Conservation (phyloP, 1,139 yeast species). For the Entelexis paramagnoliae region DNA sequence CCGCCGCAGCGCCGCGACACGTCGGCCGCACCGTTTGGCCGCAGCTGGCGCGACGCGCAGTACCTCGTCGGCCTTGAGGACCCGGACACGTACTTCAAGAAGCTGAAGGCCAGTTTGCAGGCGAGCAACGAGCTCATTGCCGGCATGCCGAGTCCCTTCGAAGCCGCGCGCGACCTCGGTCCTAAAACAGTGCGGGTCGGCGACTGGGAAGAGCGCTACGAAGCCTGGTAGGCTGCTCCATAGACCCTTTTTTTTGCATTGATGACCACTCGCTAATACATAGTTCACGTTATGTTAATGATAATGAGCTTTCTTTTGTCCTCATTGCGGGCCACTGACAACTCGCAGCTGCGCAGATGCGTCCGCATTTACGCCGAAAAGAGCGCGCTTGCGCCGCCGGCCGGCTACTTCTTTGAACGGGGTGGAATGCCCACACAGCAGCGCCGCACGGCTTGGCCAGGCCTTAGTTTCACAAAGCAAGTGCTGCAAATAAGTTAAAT, state of each 20-base stretch:
- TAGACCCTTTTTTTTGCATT: too few relatives aligned
- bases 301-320: too few relatives aligned
- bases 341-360: too few relatives aligned
- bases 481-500: background rate
- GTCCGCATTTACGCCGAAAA: too few relatives aligned
- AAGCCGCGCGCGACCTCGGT: slow-evolving; percentile 25
- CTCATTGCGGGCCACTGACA: too few relatives aligned
- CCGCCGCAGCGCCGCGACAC: slow-evolving; percentile 13
- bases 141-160: slow-evolving; percentile 23
- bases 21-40: slow-evolving; percentile 3
- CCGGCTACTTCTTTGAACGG: too few relatives aligned
- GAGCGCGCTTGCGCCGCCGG: too few relatives aligned
- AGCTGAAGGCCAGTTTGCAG: slow-evolving; percentile 15
- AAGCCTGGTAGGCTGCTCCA: slow-evolving; percentile 14
- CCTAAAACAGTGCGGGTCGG: slow-evolving; percentile 22
- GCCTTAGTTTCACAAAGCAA: too few relatives aligned
- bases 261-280: background rate
- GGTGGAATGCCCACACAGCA: too few relatives aligned
- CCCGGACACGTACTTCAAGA: slow-evolving; percentile 27
- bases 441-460: too few relatives aligned
- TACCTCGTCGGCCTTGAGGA: slow-evolving; percentile 24
- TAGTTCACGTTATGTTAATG: background rate
- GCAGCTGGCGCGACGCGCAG: background rate
- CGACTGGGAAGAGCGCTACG: slow-evolving; percentile 30
- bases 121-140: background rate